These are phyloP conservation scores for Metarhizium album DNA, from an alignment of 2,329 filamentous ascomycete species.

Conservation along the genomic window DNA sequence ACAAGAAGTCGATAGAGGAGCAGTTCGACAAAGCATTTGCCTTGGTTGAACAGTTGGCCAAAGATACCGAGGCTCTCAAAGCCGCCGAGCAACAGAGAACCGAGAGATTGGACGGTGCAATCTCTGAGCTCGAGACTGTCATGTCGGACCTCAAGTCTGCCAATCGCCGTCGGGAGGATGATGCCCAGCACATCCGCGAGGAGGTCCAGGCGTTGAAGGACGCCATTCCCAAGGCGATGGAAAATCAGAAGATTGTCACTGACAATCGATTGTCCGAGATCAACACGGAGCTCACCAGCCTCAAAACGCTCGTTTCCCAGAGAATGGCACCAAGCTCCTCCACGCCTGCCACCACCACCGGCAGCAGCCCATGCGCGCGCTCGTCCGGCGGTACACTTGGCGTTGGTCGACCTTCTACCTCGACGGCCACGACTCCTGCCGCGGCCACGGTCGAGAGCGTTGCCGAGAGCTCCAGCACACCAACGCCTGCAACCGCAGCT, in stretches of 20 bases:
- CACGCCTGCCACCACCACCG: slow-evolving; percentile 13
- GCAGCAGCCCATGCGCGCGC: slow-evolving; percentile 10
- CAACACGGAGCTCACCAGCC: slow-evolving; percentile 75
- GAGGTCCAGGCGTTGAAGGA: slow-evolving; percentile 77
- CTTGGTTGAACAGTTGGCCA: slow-evolving; percentile 81
- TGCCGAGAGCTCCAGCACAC: slow-evolving; percentile 15
- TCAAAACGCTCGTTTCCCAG: slow-evolving; percentile 75
- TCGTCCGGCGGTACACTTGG: slow-evolving; percentile 1
- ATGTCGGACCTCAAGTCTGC: slow-evolving; percentile 72
- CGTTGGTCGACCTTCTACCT: slow-evolving; percentile 1
- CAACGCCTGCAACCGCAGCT: slow-evolving; percentile 7
- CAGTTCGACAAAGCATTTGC: slow-evolving; percentile 88
- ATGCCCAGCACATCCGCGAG: slow-evolving; percentile 74
- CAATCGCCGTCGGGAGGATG: slow-evolving; percentile 73
- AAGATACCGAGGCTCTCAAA: slow-evolving; percentile 84
- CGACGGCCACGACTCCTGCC: slow-evolving; percentile 10
- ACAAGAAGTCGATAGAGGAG: slow-evolving; percentile 86
- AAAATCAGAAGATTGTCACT: slow-evolving; percentile 75
- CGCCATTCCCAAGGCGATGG: slow-evolving; percentile 77
- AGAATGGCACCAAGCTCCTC: slow-evolving; percentile 36
- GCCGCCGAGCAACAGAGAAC: slow-evolving; percentile 75
- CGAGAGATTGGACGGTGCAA: slow-evolving; percentile 67
- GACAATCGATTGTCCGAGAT: slow-evolving; percentile 77
- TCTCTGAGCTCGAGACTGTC: slow-evolving; percentile 76
- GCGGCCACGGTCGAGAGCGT: slow-evolving; percentile 11